Evolutionary conservation across 768 basidiomycete genomes (phyloP), one percentile per base, ranked within the genome.

Genomic region (Russula griseocarnosa): DNA sequence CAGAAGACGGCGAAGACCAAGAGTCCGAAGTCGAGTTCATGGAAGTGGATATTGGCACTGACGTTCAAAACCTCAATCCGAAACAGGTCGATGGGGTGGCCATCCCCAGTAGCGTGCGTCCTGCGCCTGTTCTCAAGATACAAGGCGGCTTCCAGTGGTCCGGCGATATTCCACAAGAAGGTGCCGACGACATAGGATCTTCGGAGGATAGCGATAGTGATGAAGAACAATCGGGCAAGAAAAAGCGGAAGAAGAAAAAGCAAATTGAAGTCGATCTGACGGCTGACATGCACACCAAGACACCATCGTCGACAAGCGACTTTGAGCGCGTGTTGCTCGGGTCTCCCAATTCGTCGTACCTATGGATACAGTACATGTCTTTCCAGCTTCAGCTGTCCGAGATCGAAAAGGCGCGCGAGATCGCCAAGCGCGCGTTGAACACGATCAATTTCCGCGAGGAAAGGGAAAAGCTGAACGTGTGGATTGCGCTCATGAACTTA

Each of bases 291-390:
- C 92, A 94, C 61, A 85, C 82, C 44, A 88, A 86, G 69, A 79
- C 79, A 24, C 97, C 97, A 2, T 91, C 93, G 72, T 97, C 97
- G 1, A 92, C 88, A 65, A 84, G 89, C 36, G 96, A 99, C 73
- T 99, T 98, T 70, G 97, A 99, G 74, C 85, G 97, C 14, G 77
- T 92, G 40, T 82, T 99, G 52, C 81, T 98, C 44, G 92, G 92
- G 32, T 94, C 96, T 0, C 96, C 97, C 1, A 94, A 97, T 73
- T 98, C 95, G 8, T 98, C 97, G 0, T 97, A 90, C 76, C 82
- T 98, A 38, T 99, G 97, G 97, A 87, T 99, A 63, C 95, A 98
- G 74, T 99, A 94, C 74, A 98, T 99, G 94, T 96, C 97, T 10
- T 96, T 98, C 84, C 93, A 95, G 70, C 79, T 98, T 13, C 94